Evolutionary conservation across 768 basidiomycete genomes (phyloP).

Genomic region (Boletus rex-veris): DNA sequence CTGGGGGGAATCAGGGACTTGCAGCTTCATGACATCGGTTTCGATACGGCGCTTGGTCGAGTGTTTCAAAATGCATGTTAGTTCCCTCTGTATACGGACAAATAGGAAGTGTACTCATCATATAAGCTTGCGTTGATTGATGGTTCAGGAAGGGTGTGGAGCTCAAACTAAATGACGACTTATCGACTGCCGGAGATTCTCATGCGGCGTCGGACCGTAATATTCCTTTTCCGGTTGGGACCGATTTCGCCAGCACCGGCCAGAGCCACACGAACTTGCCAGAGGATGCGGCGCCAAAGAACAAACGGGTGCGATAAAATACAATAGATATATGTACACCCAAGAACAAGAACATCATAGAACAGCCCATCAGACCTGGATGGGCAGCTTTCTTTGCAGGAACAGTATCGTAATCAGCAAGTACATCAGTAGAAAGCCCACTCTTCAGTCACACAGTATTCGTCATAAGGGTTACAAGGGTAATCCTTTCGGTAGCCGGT

Average conservation of each 20-base stretch:
- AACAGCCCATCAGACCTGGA: slow-evolving; percentile 3
- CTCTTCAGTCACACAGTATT: slow-evolving; percentile 71
- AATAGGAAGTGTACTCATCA: slow-evolving; percentile 54
- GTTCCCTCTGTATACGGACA: slow-evolving; percentile 16
- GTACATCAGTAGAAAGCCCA: slow-evolving; percentile 47
- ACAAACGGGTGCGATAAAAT: slow-evolving; percentile 10
- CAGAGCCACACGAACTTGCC: slow-evolving; percentile 1
- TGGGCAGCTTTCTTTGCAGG: slow-evolving; percentile 1
- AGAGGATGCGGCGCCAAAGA: slow-evolving; percentile 2
- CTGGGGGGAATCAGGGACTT: slow-evolving; percentile 23
- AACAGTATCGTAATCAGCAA: not conserved
- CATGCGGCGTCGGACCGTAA: slow-evolving; percentile 11
- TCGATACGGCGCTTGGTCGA: slow-evolving; percentile 94
- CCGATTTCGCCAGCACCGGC: slow-evolving; percentile 2
- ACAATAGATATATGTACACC: slow-evolving; percentile 24
- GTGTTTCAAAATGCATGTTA: slow-evolving; percentile 42
- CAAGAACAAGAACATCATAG: slow-evolving; percentile 7
- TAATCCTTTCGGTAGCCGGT: slow-evolving; percentile 40
- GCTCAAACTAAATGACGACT: slow-evolving; percentile 16
- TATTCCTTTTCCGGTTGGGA: slow-evolving; percentile 18
- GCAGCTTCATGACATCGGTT: slow-evolving; percentile 99
- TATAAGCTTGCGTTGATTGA: slow-evolving; percentile 30
- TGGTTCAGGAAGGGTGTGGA: slow-evolving; percentile 12
- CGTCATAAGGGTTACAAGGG: slow-evolving; percentile 56
- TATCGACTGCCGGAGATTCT: slow-evolving; percentile 8